Conservation (phyloP, 129 eudicot species). For the Flaveria sonorensis region DNA sequence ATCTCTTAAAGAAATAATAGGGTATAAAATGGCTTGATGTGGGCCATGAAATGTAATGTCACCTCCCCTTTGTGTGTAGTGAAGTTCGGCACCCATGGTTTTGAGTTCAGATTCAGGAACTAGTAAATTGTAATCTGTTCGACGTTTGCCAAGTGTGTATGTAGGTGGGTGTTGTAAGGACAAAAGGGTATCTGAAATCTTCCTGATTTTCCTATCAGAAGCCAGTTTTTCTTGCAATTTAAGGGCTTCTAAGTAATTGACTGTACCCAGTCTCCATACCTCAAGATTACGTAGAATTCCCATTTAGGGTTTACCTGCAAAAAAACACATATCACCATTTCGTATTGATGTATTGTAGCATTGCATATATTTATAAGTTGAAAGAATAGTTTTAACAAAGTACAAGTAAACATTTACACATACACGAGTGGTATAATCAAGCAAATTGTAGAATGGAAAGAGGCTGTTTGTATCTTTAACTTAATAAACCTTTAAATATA, state of each 20-base stretch:
- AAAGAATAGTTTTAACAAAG: conserved; percentile 15
- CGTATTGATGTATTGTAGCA: neutral
- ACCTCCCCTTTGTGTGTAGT: conserved; percentile 93
- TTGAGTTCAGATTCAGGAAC: conserved; percentile 67
- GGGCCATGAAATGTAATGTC: conserved; percentile 94
- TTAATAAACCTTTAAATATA: too few relatives aligned
- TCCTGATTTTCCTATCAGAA: conserved; percentile 62
- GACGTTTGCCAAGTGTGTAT: conserved; percentile 88
- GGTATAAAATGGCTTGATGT: conserved; percentile 81
- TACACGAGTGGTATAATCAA: conserved; percentile 6
- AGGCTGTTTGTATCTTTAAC: neutral
- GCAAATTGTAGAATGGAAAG: neutral
- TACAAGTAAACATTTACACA: conserved; percentile 1
- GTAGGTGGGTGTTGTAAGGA: conserved; percentile 96
- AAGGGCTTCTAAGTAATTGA: conserved; percentile 75
- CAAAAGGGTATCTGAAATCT: conserved; percentile 67
- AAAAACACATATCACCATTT: too few relatives aligned
- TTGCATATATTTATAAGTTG: conserved; percentile 9
- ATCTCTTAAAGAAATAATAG: conserved; percentile 75
- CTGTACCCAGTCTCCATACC: conserved; percentile 78
- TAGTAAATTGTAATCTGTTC: conserved; percentile 74
- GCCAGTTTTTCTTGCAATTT: conserved; percentile 82
- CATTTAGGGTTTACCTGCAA: too few relatives aligned
- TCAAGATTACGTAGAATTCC: conserved; percentile 58
- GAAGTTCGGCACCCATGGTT: conserved; percentile 84